A percentile compares a stretch with the other conserved stretches of the same genome.
phyloP scores from a whole-genome alignment of 2,329 filamentous ascomycete genomes.

The Fusarium sp. region DNA sequence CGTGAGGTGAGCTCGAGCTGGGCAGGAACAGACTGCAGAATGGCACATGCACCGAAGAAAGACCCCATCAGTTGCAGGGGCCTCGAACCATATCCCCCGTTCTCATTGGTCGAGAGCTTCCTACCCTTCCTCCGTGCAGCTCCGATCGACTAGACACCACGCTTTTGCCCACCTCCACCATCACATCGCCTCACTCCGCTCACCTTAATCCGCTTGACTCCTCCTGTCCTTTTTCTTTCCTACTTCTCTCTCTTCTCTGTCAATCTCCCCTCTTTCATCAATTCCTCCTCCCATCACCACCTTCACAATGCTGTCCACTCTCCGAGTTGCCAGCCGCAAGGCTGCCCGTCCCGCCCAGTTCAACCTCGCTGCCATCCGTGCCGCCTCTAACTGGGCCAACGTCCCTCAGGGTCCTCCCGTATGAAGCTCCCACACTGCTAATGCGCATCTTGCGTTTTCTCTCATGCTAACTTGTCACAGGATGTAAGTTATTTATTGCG shows the following conservation, averaged over 20 bases:
- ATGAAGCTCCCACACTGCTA: slow-evolving; percentile 57
- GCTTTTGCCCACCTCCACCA: slow-evolving; percentile 41
- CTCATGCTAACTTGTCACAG: slow-evolving; percentile 43
- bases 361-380: slow-evolving; percentile 56
- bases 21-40: slow-evolving; percentile 7
- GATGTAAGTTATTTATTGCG: slow-evolving; percentile 50
- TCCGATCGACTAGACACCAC: slow-evolving; percentile 45
- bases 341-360: slow-evolving; percentile 56
- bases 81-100: slow-evolving; percentile 21
- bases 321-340: slow-evolving; percentile 66
- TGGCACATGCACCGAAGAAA: slow-evolving; percentile 21
- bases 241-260: slow-evolving; percentile 25
- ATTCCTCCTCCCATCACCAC: slow-evolving; percentile 18
- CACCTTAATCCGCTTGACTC: slow-evolving; percentile 16
- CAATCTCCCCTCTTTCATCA: slow-evolving; percentile 27
- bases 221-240: slow-evolving; percentile 17
- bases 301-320: slow-evolving; percentile 66
- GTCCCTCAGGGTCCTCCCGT: slow-evolving; percentile 95
- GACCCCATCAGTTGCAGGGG: slow-evolving; percentile 34
- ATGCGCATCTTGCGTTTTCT: slow-evolving; percentile 21
- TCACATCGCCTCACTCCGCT: slow-evolving; percentile 38
- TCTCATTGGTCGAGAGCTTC: slow-evolving; percentile 34
- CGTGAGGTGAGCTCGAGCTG: slow-evolving; percentile 35
- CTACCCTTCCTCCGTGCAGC: slow-evolving; percentile 36
- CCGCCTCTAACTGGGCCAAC: slow-evolving; percentile 88